Evolutionary conservation across 768 basidiomycete species (phyloP).

Genomic region (Leccinum truebloodii): DNA sequence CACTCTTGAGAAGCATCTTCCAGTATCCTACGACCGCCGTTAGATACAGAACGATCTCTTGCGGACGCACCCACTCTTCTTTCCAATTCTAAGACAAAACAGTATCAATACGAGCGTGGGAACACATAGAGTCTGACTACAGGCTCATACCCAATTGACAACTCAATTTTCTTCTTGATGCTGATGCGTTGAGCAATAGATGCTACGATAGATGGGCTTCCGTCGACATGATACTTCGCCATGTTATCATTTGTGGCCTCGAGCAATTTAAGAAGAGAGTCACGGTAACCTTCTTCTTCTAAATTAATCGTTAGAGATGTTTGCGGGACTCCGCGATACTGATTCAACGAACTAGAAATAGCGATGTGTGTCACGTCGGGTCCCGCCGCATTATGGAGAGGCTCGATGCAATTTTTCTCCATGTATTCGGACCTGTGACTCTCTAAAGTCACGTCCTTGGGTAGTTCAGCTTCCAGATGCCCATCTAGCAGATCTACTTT

Average conservation of each 20-base stretch:
- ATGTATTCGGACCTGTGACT: neutral
- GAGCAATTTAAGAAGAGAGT: conserved; percentile 3
- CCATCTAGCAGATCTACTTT: neutral
- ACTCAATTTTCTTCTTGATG: no score
- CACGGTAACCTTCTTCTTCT: conserved; percentile 6
- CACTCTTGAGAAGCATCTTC: no score
- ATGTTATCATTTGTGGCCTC: neutral
- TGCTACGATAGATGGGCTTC: no score
- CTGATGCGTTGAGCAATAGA: no score
- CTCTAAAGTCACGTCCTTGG: neutral
- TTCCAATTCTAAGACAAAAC: no score
- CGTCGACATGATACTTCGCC: no score
- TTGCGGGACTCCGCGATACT: neutral
- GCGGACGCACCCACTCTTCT: no score
- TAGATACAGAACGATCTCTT: no score
- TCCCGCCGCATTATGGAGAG: neutral
- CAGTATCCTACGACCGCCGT: no score
- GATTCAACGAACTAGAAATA: conserved; percentile 11
- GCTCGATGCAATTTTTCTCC: conserved; percentile 1
- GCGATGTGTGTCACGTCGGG: conserved; percentile 3
- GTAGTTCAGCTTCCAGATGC: conserved; percentile 5
- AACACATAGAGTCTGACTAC: no score
- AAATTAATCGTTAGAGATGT: neutral
- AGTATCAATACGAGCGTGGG: no score
- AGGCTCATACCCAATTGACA: no score